Percentiles rank a stretch among this genome's conserved stretches.
Evolutionary conservation across 2,329 filamentous ascomycete genomes (phyloP).

Genomic region (Neurospora sp.): DNA sequence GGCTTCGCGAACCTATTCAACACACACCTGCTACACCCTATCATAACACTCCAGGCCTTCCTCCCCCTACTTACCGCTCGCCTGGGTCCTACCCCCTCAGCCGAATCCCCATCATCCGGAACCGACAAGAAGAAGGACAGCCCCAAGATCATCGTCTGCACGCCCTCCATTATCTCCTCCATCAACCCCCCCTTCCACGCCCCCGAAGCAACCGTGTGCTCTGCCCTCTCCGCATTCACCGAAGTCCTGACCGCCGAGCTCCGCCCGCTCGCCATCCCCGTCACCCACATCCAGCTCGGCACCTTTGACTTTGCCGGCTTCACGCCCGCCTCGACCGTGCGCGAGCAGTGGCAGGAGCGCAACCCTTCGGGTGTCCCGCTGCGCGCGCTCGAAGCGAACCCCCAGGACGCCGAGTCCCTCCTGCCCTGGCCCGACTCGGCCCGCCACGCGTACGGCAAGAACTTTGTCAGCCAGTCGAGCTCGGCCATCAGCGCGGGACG

Average conservation of each 20-base stretch:
- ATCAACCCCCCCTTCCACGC: slow-evolving; percentile 73
- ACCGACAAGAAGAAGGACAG: slow-evolving; percentile 37
- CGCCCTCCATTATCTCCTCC: slow-evolving; percentile 70
- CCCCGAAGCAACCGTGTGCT: slow-evolving; percentile 76
- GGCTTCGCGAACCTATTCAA: slow-evolving; percentile 87
- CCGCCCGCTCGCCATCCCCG: slow-evolving; percentile 61
- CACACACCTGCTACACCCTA: slow-evolving; percentile 80
- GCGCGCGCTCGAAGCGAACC: slow-evolving; percentile 30
- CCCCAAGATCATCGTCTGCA: slow-evolving; percentile 66
- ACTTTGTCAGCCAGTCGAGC: slow-evolving; percentile 46
- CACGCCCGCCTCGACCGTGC: slow-evolving; percentile 33
- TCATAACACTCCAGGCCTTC: slow-evolving; percentile 81
- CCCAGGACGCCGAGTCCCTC: slow-evolving; percentile 44
- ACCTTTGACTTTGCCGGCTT: slow-evolving; percentile 76
- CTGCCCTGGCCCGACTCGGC: slow-evolving; percentile 52
- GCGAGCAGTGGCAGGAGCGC: slow-evolving; percentile 18
- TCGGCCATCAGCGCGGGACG: slow-evolving; percentile 48
- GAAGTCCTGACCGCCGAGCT: slow-evolving; percentile 74
- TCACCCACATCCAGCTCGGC: slow-evolving; percentile 83
- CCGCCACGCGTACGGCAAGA: slow-evolving; percentile 50
- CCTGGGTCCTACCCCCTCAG: slow-evolving; percentile 35
- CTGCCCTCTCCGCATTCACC: slow-evolving; percentile 78
- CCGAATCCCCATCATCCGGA: background rate
- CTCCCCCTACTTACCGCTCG: slow-evolving; percentile 65
- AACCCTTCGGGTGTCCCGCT: slow-evolving; percentile 6